phyloP scores from a whole-genome alignment of 2,329 filamentous ascomycete species.

The Falciphora oryzae region DNA sequence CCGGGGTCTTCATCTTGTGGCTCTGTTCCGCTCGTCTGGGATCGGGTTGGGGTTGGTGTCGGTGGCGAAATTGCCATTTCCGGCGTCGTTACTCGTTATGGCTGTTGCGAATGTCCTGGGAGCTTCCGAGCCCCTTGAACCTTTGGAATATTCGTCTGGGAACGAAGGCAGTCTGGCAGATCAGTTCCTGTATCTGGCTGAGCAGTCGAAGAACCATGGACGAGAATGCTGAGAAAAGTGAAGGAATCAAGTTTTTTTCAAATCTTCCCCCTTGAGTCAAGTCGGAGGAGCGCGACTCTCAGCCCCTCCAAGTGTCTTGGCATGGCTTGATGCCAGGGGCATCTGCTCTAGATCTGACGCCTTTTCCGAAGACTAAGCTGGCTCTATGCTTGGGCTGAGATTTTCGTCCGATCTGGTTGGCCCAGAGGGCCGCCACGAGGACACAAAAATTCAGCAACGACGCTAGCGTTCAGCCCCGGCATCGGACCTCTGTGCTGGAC shows the following conservation, averaged over 20 bases:
- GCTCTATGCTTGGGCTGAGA: neutral
- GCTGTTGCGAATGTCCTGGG: no score
- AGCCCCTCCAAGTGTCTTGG: neutral
- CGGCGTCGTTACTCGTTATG: neutral
- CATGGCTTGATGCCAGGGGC: neutral
- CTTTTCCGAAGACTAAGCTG: neutral
- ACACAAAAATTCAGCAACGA: neutral
- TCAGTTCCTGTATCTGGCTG: no score
- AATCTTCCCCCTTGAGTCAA: no score
- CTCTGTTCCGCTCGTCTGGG: no score
- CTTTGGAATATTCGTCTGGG: no score
- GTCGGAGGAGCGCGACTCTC: neutral
- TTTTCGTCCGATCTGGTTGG: neutral
- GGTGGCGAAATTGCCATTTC: neutral
- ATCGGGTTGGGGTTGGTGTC: neutral
- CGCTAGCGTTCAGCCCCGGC: neutral
- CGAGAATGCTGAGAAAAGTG: no score
- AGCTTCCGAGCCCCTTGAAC: neutral
- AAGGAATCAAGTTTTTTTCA: no score
- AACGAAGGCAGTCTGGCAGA: accelerated
- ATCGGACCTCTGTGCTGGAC: neutral
- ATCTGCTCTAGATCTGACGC: neutral
- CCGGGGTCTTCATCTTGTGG: neutral
- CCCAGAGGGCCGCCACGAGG: neutral
- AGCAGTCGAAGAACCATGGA: no score